Evolutionary conservation across 192 early-diverging fungal species (phyloP).

Genomic region (Coemansia biformis): DNA sequence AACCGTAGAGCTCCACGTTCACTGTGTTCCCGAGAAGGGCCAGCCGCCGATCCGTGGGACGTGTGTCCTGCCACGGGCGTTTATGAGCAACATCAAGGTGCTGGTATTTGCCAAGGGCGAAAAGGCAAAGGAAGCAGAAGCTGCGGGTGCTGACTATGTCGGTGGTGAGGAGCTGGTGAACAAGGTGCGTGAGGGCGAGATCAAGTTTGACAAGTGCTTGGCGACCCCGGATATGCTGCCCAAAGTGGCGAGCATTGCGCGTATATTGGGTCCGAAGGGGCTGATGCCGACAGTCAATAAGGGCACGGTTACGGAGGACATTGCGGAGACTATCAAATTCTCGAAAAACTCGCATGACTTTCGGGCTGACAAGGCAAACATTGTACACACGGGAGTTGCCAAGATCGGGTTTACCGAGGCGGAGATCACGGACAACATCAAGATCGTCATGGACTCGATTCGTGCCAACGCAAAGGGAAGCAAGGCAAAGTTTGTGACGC

Average conservation of each 20-base stretch:
- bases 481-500: slow-evolving; percentile 52
- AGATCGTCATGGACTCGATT: slow-evolving; percentile 57
- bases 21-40: slow-evolving; percentile 69
- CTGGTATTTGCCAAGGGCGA: slow-evolving; percentile 87
- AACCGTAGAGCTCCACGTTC: slow-evolving; percentile 64
- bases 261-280: slow-evolving; percentile 88
- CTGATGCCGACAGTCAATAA: slow-evolving; percentile 89
- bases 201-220: slow-evolving; percentile 80
- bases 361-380: slow-evolving; percentile 64
- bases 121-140: slow-evolving; percentile 72
- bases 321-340: slow-evolving; percentile 57
- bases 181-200: slow-evolving; percentile 55
- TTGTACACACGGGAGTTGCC: slow-evolving; percentile 59
- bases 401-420: slow-evolving; percentile 32
- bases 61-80: slow-evolving; percentile 64
- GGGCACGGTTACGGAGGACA: slow-evolving; percentile 75
- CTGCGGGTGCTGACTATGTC: slow-evolving; percentile 76
- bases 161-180: slow-evolving; percentile 84
- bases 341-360: slow-evolving; percentile 71
- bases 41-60: slow-evolving; percentile 77
- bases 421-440: slow-evolving; percentile 52
- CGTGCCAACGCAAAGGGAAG: slow-evolving; percentile 51
- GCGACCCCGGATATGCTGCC: slow-evolving; percentile 88
- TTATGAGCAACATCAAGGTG: slow-evolving; percentile 51
- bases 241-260: slow-evolving; percentile 79